phyloP scores from a whole-genome alignment of 2,329 filamentous ascomycete genomes.

The Colletotrichum costaricense region DNA sequence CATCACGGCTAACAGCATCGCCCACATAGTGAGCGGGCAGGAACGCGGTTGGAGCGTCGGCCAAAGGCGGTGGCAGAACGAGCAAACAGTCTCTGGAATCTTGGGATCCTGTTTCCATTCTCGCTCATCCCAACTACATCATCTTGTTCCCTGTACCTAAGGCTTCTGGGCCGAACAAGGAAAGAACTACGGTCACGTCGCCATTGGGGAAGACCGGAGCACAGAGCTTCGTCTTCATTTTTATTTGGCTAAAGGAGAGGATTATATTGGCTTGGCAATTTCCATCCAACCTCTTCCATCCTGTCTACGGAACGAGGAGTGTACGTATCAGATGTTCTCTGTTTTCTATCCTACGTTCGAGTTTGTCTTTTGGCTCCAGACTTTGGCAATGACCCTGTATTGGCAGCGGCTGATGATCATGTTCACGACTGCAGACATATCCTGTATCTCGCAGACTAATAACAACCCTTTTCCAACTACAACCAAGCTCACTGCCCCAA shows the following conservation, averaged over 20 bases:
- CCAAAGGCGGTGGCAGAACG: conserved; percentile 28
- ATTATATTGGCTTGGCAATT: conserved; percentile 27
- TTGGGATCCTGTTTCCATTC: conserved; percentile 35
- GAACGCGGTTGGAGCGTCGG: conserved; percentile 14
- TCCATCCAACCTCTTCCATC: conserved; percentile 36
- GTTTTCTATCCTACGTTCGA: conserved; percentile 42
- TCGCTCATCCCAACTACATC: conserved; percentile 29
- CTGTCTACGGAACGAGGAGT: conserved; percentile 51
- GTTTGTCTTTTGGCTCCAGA: conserved; percentile 15
- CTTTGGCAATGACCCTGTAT: conserved; percentile 31
- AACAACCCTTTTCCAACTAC: conserved; percentile 35
- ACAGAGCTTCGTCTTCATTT: conserved; percentile 73
- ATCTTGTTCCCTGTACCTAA: conserved; percentile 37
- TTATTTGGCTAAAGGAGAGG: conserved; percentile 42
- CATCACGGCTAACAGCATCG: conserved; percentile 21
- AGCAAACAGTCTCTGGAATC: conserved; percentile 33
- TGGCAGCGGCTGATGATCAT: conserved; percentile 35
- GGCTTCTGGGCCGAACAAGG: conserved; percentile 34
- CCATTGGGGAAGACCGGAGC: conserved; percentile 54
- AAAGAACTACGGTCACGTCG: conserved; percentile 20
- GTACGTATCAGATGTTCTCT: conserved; percentile 64
- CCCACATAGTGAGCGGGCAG: conserved; percentile 14
- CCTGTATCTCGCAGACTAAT: conserved; percentile 49
- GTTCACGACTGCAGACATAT: conserved; percentile 48
- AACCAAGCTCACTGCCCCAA: conserved; percentile 25